Evolutionary conservation across 1,284 basidiomycete species (phyloP).

Genomic region (Papiliotrema laurentii): DNA sequence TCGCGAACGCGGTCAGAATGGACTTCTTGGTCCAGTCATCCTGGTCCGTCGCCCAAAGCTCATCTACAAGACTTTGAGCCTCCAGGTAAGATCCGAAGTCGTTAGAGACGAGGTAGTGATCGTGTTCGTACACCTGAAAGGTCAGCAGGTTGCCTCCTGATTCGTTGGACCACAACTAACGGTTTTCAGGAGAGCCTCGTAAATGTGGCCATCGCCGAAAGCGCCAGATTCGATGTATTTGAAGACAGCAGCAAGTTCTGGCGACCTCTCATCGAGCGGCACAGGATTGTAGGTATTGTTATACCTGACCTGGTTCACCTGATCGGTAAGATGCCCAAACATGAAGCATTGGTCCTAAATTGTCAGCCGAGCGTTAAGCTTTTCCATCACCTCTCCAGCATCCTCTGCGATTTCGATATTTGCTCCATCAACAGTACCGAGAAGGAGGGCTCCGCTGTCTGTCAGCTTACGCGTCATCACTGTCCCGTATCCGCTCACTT

Average conservation of each 20-base stretch:
- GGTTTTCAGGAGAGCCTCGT: conserved; percentile 61
- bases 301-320: conserved; percentile 74
- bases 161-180: conserved; percentile 6
- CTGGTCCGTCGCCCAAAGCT: conserved; percentile 68
- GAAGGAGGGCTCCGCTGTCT: conserved; percentile 64
- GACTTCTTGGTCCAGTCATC: conserved; percentile 87
- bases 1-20: conserved; percentile 73
- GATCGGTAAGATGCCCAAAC: conserved; percentile 44
- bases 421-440: conserved; percentile 69
- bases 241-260: conserved; percentile 62
- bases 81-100: conserved; percentile 86
- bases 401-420: conserved; percentile 92
- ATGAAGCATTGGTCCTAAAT: conserved; percentile 55
- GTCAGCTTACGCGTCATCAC: neutral
- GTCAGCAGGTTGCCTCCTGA: conserved; percentile 4
- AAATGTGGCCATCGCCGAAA: conserved; percentile 71
- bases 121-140: conserved; percentile 49
- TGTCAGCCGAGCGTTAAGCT: too few relatives aligned
- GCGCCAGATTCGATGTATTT: conserved; percentile 64
- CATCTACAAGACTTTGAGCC: conserved; percentile 77
- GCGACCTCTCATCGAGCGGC: conserved; percentile 73
- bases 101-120: conserved; percentile 68
- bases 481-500: conserved; percentile 49
- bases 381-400: too few relatives aligned
- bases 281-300: conserved; percentile 75